Base-by-base conservation (phyloP, 371 early-diverging fungal species). In the Batkoa obscura region DNA sequence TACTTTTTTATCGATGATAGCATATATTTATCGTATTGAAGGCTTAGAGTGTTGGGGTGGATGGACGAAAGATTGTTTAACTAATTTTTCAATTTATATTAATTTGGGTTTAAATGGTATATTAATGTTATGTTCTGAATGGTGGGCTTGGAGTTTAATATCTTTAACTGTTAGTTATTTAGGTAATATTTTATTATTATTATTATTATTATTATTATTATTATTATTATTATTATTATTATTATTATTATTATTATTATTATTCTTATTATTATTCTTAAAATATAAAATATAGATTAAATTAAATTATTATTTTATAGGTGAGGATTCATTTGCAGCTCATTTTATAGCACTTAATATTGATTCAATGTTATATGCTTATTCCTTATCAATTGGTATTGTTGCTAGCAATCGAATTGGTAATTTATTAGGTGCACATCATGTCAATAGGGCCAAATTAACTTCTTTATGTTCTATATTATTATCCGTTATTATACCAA, bases 291-390 rank as follows among this genome's bases (percentile, higher is more conserved):
- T n/a, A n/a, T n/a, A n/a, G n/a, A n/a, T n/a, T n/a, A n/a, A n/a
- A n/a, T n/a, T n/a, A n/a, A n/a, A n/a, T n/a, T n/a, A n/a, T n/a
- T 1, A 88, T 90, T 12, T 92, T 91, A 61, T 79, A 83, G 84
- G 91, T 35, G 81, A 78, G 5, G 62, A 69, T 0, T 73, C 78
- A 45, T 69, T 93, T n/a, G 90, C 93, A 0, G 88, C 89, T 9
- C 90, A 93, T 61, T 78, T 83, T 23, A 76, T 90, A 33, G 69
- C 83, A 17, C 64, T 92, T 42, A 83, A 80, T 39, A 76, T 86
- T 0, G 73, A 0, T 72, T 72, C 23, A 65, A 78, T 17, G 65
- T 85, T 54, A 72, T 80, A 0, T 87, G 84, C 66, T 78, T 80
- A 36, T 59, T 83, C 33, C 78, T 80, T 1, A 75, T 75, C 56